These are phyloP conservation scores for Crucibulum parvulum DNA, from an alignment of 1,284 basidiomycete species.

Conservation along the genomic window DNA sequence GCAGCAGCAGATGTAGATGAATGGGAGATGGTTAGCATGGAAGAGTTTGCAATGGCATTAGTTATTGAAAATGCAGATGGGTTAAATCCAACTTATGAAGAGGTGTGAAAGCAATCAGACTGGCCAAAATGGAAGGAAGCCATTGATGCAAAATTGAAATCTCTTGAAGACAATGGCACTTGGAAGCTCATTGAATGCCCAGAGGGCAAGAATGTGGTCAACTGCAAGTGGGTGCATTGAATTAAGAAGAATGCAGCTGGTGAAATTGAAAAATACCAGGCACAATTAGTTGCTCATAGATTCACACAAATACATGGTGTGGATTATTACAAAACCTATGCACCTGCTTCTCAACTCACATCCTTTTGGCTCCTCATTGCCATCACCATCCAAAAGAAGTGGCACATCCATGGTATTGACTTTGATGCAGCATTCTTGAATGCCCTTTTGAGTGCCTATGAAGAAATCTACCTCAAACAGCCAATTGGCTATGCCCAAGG, in stretches of 20 bases:
- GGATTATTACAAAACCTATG: too few relatives aligned
- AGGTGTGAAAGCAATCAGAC: conserved; percentile 8
- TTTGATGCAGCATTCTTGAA: not conserved
- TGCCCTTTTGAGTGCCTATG: not conserved
- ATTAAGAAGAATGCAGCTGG: not conserved
- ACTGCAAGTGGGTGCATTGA: too few relatives aligned
- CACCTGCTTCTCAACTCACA: too few relatives aligned
- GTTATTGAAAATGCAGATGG: conserved; percentile 13
- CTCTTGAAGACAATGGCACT: conserved; percentile 7
- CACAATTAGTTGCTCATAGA: not conserved
- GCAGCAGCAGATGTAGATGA: not conserved
- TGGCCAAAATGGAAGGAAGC: conserved; percentile 12
- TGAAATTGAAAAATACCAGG: not conserved
- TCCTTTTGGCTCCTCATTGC: not conserved
- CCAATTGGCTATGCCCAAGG: not conserved
- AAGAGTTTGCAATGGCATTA: conserved; percentile 17
- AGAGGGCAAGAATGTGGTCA: not conserved
- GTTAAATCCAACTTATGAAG: not conserved
- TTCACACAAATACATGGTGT: not conserved
- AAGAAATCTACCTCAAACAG: not conserved
- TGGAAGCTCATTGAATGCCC: conserved; percentile 18
- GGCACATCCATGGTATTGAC: not conserved
- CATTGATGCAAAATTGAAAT: conserved; percentile 11
- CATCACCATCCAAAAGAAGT: not conserved
- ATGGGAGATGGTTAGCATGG: conserved; percentile 13